Conservation (phyloP, 805 yeast species). For the Suhomyces pyralidae region DNA sequence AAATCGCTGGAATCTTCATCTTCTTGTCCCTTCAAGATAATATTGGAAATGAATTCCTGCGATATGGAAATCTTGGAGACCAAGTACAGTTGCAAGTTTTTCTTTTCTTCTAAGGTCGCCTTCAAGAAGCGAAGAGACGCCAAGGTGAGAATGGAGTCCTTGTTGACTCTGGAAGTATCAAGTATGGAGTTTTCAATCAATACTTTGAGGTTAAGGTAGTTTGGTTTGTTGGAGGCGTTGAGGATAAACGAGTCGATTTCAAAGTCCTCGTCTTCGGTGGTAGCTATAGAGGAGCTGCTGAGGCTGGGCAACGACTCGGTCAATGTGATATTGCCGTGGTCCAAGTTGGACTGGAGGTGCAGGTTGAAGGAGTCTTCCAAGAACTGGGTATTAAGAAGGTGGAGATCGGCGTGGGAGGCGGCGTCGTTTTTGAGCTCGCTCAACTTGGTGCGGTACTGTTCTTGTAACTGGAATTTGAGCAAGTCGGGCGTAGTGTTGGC, state of each 20-base stretch:
- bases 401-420: constrained; percentile 1
- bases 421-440: constrained; percentile 10
- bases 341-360: constrained; percentile 32
- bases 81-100: constrained; percentile 30
- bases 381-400: constrained; percentile 18
- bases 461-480: constrained; percentile 42
- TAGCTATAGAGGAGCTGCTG: constrained; percentile 16
- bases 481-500: constrained; percentile 42
- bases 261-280: constrained; percentile 16
- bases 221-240: constrained; percentile 17
- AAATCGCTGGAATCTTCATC: constrained; percentile 55
- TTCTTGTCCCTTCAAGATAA: constrained; percentile 37
- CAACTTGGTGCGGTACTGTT: constrained; percentile 30
- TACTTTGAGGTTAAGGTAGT: constrained; percentile 39
- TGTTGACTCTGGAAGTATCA: constrained; percentile 34
- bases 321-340: constrained; percentile 21
- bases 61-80: constrained; percentile 28
- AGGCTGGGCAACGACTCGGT: constrained; percentile 11
- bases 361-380: constrained; percentile 31
- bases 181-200: constrained; percentile 45
- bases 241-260: constrained; percentile 16
- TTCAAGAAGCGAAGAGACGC: constrained; percentile 27
- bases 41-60: constrained; percentile 30
- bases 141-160: constrained; percentile 32
- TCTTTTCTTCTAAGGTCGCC: constrained; percentile 25